Evolutionary conservation across 768 basidiomycete genomes (phyloP).

Genomic region (Pleurotus ostreatus): DNA sequence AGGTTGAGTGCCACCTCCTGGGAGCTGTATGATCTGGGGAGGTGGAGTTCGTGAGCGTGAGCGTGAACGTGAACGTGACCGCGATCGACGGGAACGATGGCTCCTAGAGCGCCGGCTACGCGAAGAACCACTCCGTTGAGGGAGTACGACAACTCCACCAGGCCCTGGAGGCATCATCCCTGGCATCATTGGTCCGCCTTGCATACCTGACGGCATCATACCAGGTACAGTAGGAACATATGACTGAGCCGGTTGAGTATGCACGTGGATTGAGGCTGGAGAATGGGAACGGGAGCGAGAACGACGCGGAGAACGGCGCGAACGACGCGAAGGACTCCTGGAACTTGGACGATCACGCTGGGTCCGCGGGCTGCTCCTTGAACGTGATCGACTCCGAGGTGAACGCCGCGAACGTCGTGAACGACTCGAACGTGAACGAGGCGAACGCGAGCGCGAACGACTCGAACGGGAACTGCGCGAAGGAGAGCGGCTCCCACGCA

Average conservation of each 20-base stretch:
- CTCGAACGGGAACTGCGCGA: conserved; percentile 9
- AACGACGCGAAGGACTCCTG: conserved; percentile 10
- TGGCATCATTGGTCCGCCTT: neutral
- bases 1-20: neutral
- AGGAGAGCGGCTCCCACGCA: conserved; percentile 3
- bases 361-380: no score
- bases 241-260: neutral
- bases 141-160: conserved; percentile 1
- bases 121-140: neutral
- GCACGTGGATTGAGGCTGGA: conserved; percentile 1
- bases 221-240: conserved; percentile 4
- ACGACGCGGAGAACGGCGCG: conserved; percentile 9
- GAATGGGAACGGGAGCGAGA: conserved; percentile 4
- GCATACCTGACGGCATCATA: neutral
- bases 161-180: neutral
- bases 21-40: conserved; percentile 2
- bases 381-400: neutral
- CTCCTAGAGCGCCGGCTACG: neutral
- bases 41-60: conserved; percentile 6
- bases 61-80: conserved; percentile 1
- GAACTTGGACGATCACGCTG: neutral
- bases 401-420: neutral
- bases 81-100: neutral
- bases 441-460: conserved; percentile 8
- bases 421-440: neutral